These are phyloP conservation scores for Setomelanomma holmii DNA, from an alignment of 2,329 filamentous ascomycete species.

Conservation along the genomic window DNA sequence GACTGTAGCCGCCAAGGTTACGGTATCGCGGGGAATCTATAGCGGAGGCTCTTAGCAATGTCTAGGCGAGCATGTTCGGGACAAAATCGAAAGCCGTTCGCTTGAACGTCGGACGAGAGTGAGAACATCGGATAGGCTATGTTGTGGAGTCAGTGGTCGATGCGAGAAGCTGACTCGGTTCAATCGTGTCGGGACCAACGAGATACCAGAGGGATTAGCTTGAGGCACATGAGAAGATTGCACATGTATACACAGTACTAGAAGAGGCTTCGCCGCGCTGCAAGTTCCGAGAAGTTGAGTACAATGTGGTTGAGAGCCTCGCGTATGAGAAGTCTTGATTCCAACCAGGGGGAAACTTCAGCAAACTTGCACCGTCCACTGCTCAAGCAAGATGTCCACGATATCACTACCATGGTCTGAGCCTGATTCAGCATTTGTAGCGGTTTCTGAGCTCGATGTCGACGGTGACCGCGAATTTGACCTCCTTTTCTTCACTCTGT, in stretches of 20 bases:
- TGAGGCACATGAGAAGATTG: no score
- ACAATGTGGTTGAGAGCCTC: no score
- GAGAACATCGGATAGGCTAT: neutral
- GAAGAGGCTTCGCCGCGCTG: no score
- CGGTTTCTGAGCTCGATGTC: neutral
- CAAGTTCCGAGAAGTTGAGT: no score
- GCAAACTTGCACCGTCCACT: slow-evolving; percentile 16
- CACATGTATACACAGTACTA: no score
- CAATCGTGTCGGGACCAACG: neutral
- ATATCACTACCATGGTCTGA: slow-evolving; percentile 13
- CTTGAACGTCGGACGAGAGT: neutral
- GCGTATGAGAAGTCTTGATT: no score
- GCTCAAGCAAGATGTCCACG: slow-evolving; percentile 25
- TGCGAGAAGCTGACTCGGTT: neutral
- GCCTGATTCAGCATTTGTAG: neutral
- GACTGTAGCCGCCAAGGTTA: slow-evolving; percentile 1
- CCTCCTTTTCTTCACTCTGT: no score
- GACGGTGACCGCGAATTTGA: neutral
- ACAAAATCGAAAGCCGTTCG: neutral
- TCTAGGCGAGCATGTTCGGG: neutral
- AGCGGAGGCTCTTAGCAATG: neutral
- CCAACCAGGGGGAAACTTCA: neutral
- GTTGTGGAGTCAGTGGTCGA: no score
- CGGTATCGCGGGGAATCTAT: slow-evolving; percentile 10
- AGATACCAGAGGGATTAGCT: no score